A percentile compares a stretch with the other conserved stretches of the same genome.
These are phyloP conservation scores for Fusarium sp. DNA, from an alignment of 2,329 filamentous ascomycete species.

Conservation along the genomic window DNA sequence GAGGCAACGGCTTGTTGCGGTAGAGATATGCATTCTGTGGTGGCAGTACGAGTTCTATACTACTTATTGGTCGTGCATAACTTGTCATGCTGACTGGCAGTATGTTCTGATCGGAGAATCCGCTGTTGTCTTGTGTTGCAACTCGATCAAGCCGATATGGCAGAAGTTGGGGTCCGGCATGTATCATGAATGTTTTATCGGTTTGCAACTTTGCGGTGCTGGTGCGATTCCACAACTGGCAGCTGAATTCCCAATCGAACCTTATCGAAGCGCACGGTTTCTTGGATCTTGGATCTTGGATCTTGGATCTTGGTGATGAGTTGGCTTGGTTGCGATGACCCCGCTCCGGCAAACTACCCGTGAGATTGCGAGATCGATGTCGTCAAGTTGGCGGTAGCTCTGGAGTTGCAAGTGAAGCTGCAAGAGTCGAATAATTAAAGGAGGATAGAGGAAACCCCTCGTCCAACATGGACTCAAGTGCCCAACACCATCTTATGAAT, in stretches of 20 bases:
- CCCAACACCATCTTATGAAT: conserved; percentile 35
- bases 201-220: conserved; percentile 18
- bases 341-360: conserved; percentile 5
- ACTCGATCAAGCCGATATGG: conserved; percentile 7
- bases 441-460: conserved; percentile 14
- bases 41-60: conserved; percentile 36
- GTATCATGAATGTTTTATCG: conserved; percentile 27
- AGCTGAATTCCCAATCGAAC: conserved; percentile 15
- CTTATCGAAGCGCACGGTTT: conserved; percentile 22
- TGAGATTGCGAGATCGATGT: neutral
- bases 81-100: conserved; percentile 26
- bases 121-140: conserved; percentile 3
- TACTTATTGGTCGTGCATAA: conserved; percentile 28
- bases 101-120: conserved; percentile 3
- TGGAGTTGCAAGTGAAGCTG: neutral
- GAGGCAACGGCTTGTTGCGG: conserved; percentile 35
- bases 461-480: conserved; percentile 8
- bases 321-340: conserved; percentile 5
- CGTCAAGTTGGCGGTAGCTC: neutral
- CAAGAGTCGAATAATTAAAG: neutral
- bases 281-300: conserved; percentile 21
- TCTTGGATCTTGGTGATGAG: conserved; percentile 24
- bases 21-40: conserved; percentile 43
- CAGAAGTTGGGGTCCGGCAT: conserved; percentile 26
- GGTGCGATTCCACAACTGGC: conserved; percentile 15